Base-by-base conservation (phyloP, 140 eudicot species). In the Senecio squalidus region DNA sequence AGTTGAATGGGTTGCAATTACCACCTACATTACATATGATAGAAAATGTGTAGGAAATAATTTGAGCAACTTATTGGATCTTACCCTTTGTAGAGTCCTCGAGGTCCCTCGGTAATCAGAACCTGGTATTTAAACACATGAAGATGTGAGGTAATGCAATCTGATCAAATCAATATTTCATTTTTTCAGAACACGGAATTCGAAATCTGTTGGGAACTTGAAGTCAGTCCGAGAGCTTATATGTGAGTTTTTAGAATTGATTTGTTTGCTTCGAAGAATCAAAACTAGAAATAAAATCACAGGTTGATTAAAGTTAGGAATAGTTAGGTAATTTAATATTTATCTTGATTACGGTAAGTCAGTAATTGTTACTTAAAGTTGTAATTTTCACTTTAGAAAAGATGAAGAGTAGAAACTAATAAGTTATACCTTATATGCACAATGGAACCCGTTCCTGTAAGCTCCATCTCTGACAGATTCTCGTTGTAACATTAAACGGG, bases 61-160 rank as follows among this genome's bases (percentile, higher is more conserved):
- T 3, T n/a, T 5, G 4, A 50, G 11, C 54, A 9, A 50, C 57
- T 15, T 54, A 27, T 28, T 51, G 21, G 24, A 41, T 60, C 91
- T 84, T 72, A 86, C 98, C 98, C 98, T 81, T 91, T 86, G 78
- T 86, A 91, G 27, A 91, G 92, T 65, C 94, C 98, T 10, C 79
- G 81, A 61, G 94, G 88, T 67, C 98, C 98, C 78, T 91, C 96
- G 15, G 84, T 83, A 21, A 54, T 68, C 68, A 86, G 57, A 49
- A 91, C 94, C 98, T 91, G 79, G 25, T 73, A 70, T 55, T 31
- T 27, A 51, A 66, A 44, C 38, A 25, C 26, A 28, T 0, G 2
- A 41, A 41, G 40, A 46, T 20, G 45, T 74, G 25, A 74, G 62
- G 23, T 54, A 43, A 69, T 14, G 56, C 26, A 48, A 48, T 25